A percentile compares a stretch with the other conserved stretches of the same genome.
phyloP scores from a whole-genome alignment of 192 early-diverging fungal species.

The Coemansia javaensis region DNA sequence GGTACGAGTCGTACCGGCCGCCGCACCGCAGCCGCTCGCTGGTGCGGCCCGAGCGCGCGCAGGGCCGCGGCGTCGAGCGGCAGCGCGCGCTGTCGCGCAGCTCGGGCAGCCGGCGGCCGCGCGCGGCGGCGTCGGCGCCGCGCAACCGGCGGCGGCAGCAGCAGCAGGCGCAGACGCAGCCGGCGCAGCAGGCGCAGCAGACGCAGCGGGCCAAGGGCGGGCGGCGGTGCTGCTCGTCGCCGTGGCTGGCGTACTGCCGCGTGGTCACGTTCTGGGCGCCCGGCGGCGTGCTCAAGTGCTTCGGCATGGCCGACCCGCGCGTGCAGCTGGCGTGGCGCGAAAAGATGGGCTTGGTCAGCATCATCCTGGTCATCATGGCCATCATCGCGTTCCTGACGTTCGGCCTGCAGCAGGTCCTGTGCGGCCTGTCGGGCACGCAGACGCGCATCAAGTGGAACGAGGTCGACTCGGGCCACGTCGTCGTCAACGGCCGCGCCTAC shows the following conservation, averaged over 20 bases:
- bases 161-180: slow-evolving; percentile 4
- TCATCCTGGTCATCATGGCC: slow-evolving; percentile 69
- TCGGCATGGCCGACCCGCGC: slow-evolving; percentile 54
- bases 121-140: slow-evolving; percentile 16
- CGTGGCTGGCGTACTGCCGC: slow-evolving; percentile 55
- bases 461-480: slow-evolving; percentile 52
- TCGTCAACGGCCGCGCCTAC: slow-evolving; percentile 62
- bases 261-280: slow-evolving; percentile 58
- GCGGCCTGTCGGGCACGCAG: slow-evolving; percentile 44
- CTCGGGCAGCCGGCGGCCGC: slow-evolving; percentile 18
- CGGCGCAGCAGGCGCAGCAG: neutral
- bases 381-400: slow-evolving; percentile 83
- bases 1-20: slow-evolving; percentile 30
- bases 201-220: slow-evolving; percentile 3
- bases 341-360: slow-evolving; percentile 81
- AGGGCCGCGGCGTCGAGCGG: slow-evolving; percentile 15
- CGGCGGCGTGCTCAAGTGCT: slow-evolving; percentile 49
- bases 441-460: slow-evolving; percentile 52
- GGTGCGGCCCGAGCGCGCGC: slow-evolving; percentile 63
- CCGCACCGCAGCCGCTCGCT: slow-evolving; percentile 61
- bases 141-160: slow-evolving; percentile 42
- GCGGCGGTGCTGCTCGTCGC: slow-evolving; percentile 38
- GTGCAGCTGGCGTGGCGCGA: slow-evolving; percentile 85
- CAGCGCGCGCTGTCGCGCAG: slow-evolving; percentile 16
- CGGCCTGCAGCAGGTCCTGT: slow-evolving; percentile 67